A percentile compares a stretch with the other conserved stretches of the same genome.
These are phyloP conservation scores for Sarcocystis neurona DNA, from an alignment of 169 alveolate species.

Conservation along the genomic window DNA sequence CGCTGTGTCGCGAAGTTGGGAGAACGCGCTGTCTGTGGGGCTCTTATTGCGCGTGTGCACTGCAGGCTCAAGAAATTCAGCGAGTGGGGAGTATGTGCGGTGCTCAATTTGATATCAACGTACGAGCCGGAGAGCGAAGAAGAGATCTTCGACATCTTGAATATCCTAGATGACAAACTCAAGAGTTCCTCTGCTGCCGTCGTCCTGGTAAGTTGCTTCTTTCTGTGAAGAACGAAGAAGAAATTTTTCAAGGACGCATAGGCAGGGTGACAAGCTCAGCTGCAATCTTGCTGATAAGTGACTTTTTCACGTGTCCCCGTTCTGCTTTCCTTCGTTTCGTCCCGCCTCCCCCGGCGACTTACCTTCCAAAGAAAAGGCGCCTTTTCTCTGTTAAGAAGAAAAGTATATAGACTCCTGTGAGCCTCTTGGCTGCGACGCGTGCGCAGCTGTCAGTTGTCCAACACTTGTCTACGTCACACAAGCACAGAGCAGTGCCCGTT, in stretches of 20 bases:
- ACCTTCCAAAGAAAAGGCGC: no score
- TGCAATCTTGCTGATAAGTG: no score
- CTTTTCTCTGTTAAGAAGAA: no score
- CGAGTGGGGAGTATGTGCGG: slow-evolving; percentile 97
- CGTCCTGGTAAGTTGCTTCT: slow-evolving; percentile 89
- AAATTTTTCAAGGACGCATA: background rate
- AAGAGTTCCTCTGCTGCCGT: slow-evolving; percentile 94
- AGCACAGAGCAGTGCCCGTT: no score
- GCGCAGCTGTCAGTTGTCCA: no score
- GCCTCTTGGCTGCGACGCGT: no score
- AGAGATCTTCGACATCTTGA: slow-evolving; percentile 96
- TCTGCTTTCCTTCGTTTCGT: no score
- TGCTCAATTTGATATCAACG: slow-evolving; percentile 89
- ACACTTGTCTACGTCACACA: no score
- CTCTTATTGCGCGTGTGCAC: slow-evolving; percentile 36
- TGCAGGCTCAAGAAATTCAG: slow-evolving; percentile 87
- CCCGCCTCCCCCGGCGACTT: no score
- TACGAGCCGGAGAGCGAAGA: slow-evolving; percentile 91
- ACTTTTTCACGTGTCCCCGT: no score
- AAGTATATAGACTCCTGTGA: no score
- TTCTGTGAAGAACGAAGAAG: background rate
- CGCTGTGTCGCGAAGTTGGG: background rate
- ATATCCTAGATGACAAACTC: slow-evolving; percentile 93
- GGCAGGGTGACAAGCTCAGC: background rate
- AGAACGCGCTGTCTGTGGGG: background rate